phyloP scores from a whole-genome alignment of 192 early-diverging fungal species.

The Mycoemilia scoparia region DNA sequence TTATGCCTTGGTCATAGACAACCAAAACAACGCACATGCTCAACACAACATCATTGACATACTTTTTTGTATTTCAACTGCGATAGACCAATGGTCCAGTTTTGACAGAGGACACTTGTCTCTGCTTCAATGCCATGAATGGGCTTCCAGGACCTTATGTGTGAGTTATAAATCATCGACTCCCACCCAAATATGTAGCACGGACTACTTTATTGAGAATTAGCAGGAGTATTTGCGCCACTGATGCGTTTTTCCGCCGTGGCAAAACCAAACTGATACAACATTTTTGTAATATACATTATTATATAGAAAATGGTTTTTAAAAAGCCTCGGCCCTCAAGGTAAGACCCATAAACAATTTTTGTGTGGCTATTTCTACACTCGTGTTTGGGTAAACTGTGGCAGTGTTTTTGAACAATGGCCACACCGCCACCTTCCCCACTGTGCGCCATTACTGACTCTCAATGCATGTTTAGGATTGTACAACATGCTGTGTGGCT shows the following conservation, averaged over 20 bases:
- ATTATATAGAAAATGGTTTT: slow-evolving; percentile 88
- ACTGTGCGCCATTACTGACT: too few species aligned
- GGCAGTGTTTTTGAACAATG: too few species aligned
- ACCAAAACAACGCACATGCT: not conserved
- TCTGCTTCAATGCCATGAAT: slow-evolving; percentile 88
- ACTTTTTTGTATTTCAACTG: not conserved
- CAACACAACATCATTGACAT: not conserved
- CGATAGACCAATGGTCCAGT: slow-evolving; percentile 49
- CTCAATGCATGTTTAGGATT: slow-evolving; percentile 30
- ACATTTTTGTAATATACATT: not conserved
- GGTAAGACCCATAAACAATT: too few species aligned
- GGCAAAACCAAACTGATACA: not conserved
- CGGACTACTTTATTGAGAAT: too few species aligned
- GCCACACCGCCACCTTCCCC: too few species aligned
- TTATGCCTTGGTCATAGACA: too few species aligned
- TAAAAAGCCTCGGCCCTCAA: slow-evolving; percentile 57
- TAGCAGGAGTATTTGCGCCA: too few species aligned
- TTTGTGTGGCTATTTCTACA: too few species aligned
- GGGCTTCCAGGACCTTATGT: slow-evolving; percentile 83
- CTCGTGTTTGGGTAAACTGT: too few species aligned
- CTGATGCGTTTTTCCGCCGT: too few species aligned
- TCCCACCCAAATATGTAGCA: not conserved
- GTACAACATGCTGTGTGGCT: slow-evolving; percentile 67
- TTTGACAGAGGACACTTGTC: slow-evolving; percentile 83
- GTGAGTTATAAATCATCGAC: slow-evolving; percentile 9